phyloP scores from a whole-genome alignment of 2,329 filamentous ascomycete species.

The Lojkania enalia region DNA sequence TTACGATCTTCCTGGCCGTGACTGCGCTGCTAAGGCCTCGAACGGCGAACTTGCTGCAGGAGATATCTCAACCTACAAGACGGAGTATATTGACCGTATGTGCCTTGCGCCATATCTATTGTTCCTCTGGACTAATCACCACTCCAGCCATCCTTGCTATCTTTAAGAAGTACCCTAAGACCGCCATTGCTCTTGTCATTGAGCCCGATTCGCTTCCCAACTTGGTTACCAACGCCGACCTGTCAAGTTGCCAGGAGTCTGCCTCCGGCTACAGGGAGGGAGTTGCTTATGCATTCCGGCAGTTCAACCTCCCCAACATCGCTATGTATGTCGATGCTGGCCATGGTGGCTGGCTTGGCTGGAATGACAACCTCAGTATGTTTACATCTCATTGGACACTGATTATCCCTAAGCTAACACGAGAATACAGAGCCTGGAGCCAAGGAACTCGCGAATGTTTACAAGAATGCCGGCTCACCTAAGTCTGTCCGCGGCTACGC shows the following conservation, averaged over 20 bases:
- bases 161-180: constrained; percentile 58
- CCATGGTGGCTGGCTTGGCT: constrained; percentile 68
- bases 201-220: constrained; percentile 68
- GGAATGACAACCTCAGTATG: constrained; percentile 60
- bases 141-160: constrained; percentile 54
- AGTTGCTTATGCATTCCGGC: constrained; percentile 61
- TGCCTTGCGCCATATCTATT: background rate
- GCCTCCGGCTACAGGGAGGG: constrained; percentile 61
- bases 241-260: constrained; percentile 60
- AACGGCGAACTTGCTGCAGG: constrained; percentile 65
- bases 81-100: constrained; percentile 56
- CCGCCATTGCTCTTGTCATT: constrained; percentile 47
- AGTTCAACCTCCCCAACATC: constrained; percentile 65
- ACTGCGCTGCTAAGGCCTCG: constrained; percentile 66
- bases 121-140: constrained; percentile 1
- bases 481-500: constrained; percentile 56
- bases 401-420: constrained; percentile 5
- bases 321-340: constrained; percentile 67
- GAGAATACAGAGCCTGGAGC: constrained; percentile 50
- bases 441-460: constrained; percentile 53
- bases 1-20: constrained; percentile 67
- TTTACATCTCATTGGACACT: constrained; percentile 1
- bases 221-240: constrained; percentile 63
- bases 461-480: constrained; percentile 53
- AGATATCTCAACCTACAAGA: constrained; percentile 55